Conservation (phyloP, 176 grass and related monocot species). For the Pontederia paniculata region DNA sequence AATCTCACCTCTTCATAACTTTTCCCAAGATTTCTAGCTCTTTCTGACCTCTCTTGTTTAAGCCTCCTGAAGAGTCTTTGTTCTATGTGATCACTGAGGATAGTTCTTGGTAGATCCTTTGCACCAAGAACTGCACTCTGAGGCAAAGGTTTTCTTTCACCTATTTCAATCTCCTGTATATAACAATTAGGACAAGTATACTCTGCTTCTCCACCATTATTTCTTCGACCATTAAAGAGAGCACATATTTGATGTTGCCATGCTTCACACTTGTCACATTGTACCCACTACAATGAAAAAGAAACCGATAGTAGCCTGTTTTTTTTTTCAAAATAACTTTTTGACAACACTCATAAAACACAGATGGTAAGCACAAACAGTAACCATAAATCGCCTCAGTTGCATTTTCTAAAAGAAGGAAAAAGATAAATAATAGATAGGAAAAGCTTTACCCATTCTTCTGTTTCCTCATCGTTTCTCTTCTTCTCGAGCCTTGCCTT, state of each 20-base stretch:
- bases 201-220: constrained; percentile 91
- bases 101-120: constrained; percentile 88
- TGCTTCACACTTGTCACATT: constrained; percentile 98
- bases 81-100: constrained; percentile 96
- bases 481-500: constrained; percentile 90
- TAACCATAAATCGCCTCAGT: no score
- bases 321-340: no score
- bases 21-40: constrained; percentile 55
- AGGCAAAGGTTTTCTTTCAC: constrained; percentile 80
- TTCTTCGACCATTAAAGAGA: constrained; percentile 92
- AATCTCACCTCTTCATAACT: constrained; percentile 63
- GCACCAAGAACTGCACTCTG: constrained; percentile 97
- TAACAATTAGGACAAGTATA: constrained; percentile 97
- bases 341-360: neutral
- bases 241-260: constrained; percentile 99
- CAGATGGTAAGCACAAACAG: neutral
- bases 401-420: neutral
- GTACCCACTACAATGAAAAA: constrained; percentile 76
- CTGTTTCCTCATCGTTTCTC: constrained; percentile 95
- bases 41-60: constrained; percentile 65
- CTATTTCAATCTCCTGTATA: constrained; percentile 63
- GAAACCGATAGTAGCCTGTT: constrained; percentile 15
- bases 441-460: constrained; percentile 77
- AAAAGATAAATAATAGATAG: constrained; percentile 1
- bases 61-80: constrained; percentile 66